These are phyloP conservation scores for Ajuga reptans DNA, from an alignment of 305 asterid genomes.

Conservation along the genomic window DNA sequence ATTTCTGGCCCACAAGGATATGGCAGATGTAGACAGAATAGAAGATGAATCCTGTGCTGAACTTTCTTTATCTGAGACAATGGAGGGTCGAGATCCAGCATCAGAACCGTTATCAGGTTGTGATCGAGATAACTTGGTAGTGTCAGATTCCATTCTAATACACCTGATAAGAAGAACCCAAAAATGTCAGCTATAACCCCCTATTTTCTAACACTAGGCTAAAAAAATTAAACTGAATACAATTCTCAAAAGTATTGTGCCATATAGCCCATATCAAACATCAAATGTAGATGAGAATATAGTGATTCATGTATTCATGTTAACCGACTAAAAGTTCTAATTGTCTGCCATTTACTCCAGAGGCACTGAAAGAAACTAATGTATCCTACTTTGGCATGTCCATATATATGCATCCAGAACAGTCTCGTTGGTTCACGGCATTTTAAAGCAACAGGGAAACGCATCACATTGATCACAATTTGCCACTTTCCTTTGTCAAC, in stretches of 20 bases:
- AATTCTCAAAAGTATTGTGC: not conserved
- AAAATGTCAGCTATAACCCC: constrained; percentile 3
- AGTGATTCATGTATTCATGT: not conserved
- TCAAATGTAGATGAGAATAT: constrained; percentile 4
- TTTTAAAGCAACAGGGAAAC: not conserved
- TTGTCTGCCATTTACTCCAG: not conserved
- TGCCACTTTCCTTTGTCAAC: constrained; percentile 1
- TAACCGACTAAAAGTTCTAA: not conserved
- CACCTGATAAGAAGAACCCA: constrained; percentile 18
- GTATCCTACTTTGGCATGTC: not conserved
- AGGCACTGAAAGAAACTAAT: not conserved
- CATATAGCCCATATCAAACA: constrained; percentile 9
- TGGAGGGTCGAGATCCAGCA: constrained; percentile 32
- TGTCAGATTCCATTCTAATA: constrained; percentile 59
- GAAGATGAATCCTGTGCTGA: constrained; percentile 43
- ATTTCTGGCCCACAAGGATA: constrained; percentile 59
- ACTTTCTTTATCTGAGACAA: constrained; percentile 33
- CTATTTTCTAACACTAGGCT: constrained; percentile 4
- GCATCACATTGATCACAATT: not conserved
- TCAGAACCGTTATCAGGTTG: constrained; percentile 39
- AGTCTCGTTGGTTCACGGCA: not conserved
- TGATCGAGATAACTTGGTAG: constrained; percentile 37
- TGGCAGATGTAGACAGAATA: constrained; percentile 37
- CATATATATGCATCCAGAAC: not conserved
- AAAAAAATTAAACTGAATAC: not conserved